Evolutionary conservation across 306 rosid species (phyloP), one percentile per base, ranked within the genome.

Genomic region (Purshia tridentata): DNA sequence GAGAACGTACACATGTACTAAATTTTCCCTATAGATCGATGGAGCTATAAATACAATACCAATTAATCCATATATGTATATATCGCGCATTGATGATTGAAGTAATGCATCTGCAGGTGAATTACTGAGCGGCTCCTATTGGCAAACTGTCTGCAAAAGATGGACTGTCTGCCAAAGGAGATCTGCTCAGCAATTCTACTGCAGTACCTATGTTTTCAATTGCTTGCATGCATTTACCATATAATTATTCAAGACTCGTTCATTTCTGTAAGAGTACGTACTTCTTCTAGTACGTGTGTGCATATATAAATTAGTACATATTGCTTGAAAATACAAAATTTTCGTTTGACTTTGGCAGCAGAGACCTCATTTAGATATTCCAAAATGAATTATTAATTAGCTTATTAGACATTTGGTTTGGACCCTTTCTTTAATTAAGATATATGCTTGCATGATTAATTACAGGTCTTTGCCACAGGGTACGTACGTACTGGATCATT

Each of bases 171-270:
- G 76, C 76, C 76, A 72, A 72, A 35, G 76, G 76, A 59, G 76
- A 72, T 72, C 49, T 72, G 76, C 68, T 47, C 68, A 60, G 69
- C 35, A 72, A 72, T 72, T 72, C 76, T 47, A 46, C 58, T 29
- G 66, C 76, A 72, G 61, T 58, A 13, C 41, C 47, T 37, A 37
- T 60, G 2, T 44, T 44, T 44, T 44, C 0, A 6, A 44, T 44
- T 8, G 47, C 6, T 29, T 29, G 9, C 9, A 58, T 2, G 44
- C 16, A 13, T 37, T 23, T 58, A 58, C 61, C 39, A 3, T 56
- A 56, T 29, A 29, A 29, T 29, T 23, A 1, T 29, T 29, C 35
- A 29, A 29, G 35, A 29, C 35, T 29, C 35, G 35, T 29, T 29
- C 35, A 29, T 29, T 29, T 29, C 35, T 29, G 2, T 29, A 1